Evolutionary conservation across 495 filamentous ascomycete species (phyloP).

Genomic region (Sphaerosporella brunnea): DNA sequence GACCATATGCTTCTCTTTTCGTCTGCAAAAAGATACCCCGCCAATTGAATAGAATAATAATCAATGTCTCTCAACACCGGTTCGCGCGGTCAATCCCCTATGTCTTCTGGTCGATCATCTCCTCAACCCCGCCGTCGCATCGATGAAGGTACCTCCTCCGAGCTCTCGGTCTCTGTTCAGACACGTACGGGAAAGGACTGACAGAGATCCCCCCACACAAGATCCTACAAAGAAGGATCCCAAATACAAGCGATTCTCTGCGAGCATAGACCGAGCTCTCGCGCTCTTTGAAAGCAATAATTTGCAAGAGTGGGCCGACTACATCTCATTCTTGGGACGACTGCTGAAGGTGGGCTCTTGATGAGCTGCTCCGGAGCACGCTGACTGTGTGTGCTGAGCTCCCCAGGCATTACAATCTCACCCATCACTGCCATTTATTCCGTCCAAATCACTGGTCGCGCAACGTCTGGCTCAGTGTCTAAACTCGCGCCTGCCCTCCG

Average conservation of each 20-base stretch:
- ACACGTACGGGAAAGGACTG: background rate
- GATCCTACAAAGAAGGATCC: conserved; percentile 70
- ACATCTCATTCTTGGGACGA: conserved; percentile 88
- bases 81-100: conserved; percentile 51
- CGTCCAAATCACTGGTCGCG: conserved; percentile 67
- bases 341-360: conserved; percentile 54
- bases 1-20: no score
- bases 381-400: background rate
- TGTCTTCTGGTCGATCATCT: conserved; percentile 59
- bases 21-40: conserved; percentile 6
- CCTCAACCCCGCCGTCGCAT: conserved; percentile 39
- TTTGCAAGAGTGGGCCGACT: conserved; percentile 97
- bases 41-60: no score
- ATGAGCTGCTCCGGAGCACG: no score
- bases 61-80: conserved; percentile 55
- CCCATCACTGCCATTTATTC: conserved; percentile 52
- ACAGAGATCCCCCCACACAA: conserved; percentile 25
- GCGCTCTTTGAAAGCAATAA: conserved; percentile 71
- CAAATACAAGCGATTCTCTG: conserved; percentile 76
- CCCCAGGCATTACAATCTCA: conserved; percentile 71
- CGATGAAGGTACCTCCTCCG: conserved; percentile 40
- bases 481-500: conserved; percentile 79
- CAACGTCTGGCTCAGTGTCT: conserved; percentile 89
- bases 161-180: background rate
- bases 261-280: conserved; percentile 69